Evolutionary conservation across 805 yeast genomes (phyloP).

Genomic region (Candida manassasensis): DNA sequence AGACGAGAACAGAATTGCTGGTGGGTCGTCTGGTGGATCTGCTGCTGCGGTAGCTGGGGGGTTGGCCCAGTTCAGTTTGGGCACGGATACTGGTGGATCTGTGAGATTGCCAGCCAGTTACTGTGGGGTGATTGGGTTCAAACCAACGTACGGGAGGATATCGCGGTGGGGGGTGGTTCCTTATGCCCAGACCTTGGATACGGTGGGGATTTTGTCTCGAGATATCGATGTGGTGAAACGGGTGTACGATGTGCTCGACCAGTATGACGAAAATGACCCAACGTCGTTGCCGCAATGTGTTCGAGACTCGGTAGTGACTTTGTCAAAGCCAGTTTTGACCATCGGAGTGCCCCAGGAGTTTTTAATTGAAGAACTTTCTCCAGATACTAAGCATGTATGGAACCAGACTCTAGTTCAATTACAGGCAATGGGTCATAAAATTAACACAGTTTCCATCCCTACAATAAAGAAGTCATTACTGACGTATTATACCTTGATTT

Average conservation of each 20-base stretch:
- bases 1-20: conserved; percentile 40
- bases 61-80: conserved; percentile 70
- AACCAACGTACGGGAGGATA: conserved; percentile 88
- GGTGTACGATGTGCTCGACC: conserved; percentile 56
- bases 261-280: conserved; percentile 72
- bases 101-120: conserved; percentile 89
- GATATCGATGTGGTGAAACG: conserved; percentile 38
- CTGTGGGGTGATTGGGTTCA: conserved; percentile 80
- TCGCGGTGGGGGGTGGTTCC: conserved; percentile 91
- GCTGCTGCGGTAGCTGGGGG: conserved; percentile 86
- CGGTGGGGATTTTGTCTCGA: conserved; percentile 78
- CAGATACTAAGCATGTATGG: conserved; percentile 46
- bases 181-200: conserved; percentile 91
- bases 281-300: conserved; percentile 47
- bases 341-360: conserved; percentile 78
- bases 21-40: conserved; percentile 96
- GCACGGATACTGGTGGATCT: conserved; percentile 98
- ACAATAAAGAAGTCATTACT: conserved; percentile 63
- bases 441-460: conserved; percentile 68
- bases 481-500: conserved; percentile 80
- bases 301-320: conserved; percentile 24
- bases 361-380: conserved; percentile 49
- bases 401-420: conserved; percentile 40
- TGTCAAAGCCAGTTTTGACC: conserved; percentile 20
- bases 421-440: conserved; percentile 42